A percentile compares a stretch with the other conserved stretches of the same genome.
phyloP scores from a whole-genome alignment of 148 eudicot genomes.

The Fagopyrum homotropicum region DNA sequence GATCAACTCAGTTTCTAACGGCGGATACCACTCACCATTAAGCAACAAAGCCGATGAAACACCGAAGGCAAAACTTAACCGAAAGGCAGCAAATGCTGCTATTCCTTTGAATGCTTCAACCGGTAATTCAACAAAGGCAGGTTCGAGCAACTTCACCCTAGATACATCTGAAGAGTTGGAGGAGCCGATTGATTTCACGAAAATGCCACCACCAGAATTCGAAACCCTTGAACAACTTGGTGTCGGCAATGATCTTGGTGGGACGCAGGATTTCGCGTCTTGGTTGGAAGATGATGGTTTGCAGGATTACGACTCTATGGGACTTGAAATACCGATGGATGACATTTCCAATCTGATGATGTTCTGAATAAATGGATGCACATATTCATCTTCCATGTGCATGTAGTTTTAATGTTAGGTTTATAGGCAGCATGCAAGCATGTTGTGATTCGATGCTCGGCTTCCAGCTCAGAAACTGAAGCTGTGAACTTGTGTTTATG shows the following conservation, averaged over 20 bases:
- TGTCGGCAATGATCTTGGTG: constrained; percentile 21
- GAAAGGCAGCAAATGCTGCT: background rate
- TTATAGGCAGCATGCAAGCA: background rate
- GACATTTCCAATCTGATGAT: constrained; percentile 31
- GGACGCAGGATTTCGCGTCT: constrained; percentile 26
- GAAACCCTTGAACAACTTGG: constrained; percentile 35
- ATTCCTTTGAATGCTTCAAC: background rate
- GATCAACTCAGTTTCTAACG: background rate
- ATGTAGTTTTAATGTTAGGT: background rate
- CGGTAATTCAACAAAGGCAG: background rate
- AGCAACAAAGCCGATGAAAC: constrained; percentile 22
- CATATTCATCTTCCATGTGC: background rate
- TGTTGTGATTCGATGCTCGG: background rate
- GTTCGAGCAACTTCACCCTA: constrained; percentile 18
- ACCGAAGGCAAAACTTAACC: constrained; percentile 21
- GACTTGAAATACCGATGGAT: constrained; percentile 53
- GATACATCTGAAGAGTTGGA: constrained; percentile 21
- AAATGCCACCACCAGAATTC: constrained; percentile 26
- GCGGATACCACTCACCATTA: constrained; percentile 16
- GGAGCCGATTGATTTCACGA: constrained; percentile 28
- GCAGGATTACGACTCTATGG: constrained; percentile 37
- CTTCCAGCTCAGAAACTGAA: background rate
- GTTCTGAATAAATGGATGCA: constrained; percentile 8
- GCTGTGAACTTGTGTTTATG: background rate
- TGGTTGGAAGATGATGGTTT: constrained; percentile 39